Conservation (phyloP, 305 asterid genomes). For the Solanum aculeatissimum region DNA sequence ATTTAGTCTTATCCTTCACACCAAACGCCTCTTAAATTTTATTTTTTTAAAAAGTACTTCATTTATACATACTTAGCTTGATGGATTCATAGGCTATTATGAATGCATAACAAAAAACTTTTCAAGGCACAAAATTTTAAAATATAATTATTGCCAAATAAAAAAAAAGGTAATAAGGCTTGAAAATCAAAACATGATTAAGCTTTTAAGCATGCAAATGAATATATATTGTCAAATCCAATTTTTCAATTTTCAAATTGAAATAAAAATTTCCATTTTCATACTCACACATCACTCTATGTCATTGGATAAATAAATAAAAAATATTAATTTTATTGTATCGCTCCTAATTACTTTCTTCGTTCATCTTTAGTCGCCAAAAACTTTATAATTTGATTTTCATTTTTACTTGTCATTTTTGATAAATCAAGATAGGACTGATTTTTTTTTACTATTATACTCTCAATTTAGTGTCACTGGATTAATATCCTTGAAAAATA, state of each 20-base stretch:
- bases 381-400: too few species aligned
- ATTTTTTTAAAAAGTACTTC: too few species aligned
- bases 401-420: too few species aligned
- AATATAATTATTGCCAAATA: background rate
- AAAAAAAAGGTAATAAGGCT: background rate
- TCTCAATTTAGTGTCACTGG: too few species aligned
- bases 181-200: background rate
- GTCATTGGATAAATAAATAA: too few species aligned
- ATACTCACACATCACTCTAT: background rate
- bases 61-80: background rate
- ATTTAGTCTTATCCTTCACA: too few species aligned
- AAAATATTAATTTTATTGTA: background rate
- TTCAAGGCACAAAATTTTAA: background rate
- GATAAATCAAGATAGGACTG: too few species aligned
- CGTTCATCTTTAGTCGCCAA: too few species aligned
- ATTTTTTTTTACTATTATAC: too few species aligned
- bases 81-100: background rate
- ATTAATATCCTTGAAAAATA: too few species aligned
- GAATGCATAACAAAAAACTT: background rate
- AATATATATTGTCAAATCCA: background rate
- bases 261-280: background rate
- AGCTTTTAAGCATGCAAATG: background rate
- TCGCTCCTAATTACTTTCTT: background rate
- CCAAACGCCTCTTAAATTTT: too few species aligned
- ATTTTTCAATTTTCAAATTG: background rate